Evolutionary conservation across 1,284 basidiomycete genomes (phyloP).

Genomic region (Filobasidium uniguttulatum): DNA sequence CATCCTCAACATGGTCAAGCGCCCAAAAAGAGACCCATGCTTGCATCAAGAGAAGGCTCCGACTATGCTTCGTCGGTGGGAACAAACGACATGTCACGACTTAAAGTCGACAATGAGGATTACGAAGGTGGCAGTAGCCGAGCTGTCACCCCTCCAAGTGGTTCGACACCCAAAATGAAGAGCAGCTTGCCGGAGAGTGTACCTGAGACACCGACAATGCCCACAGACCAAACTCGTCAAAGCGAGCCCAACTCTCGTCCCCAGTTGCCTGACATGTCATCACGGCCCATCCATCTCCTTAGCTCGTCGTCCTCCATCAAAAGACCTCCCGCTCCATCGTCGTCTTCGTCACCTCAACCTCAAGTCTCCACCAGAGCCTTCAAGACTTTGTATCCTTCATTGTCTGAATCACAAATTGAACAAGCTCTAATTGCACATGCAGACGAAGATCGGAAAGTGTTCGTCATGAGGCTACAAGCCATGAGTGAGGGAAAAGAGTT

Average conservation of each 20-base stretch:
- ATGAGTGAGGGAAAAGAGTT: neutral
- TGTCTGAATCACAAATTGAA: conserved; percentile 1
- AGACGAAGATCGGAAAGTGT: neutral
- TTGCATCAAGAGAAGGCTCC: neutral
- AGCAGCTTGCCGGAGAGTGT: too few relatives aligned
- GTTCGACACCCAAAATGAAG: too few relatives aligned
- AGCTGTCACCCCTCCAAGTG: too few relatives aligned
- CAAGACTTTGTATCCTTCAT: neutral
- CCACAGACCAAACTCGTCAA: too few relatives aligned
- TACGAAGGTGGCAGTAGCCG: neutral
- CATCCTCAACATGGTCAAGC: conserved; percentile 3
- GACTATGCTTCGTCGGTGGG: neutral
- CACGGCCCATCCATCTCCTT: too few relatives aligned
- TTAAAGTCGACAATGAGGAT: neutral
- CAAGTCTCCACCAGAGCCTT: neutral
- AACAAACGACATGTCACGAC: neutral
- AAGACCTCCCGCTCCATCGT: too few relatives aligned
- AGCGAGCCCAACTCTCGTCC: too few relatives aligned
- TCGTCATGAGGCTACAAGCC: conserved; percentile 2
- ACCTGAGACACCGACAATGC: too few relatives aligned
- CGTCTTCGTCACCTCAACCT: neutral
- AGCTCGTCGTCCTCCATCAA: too few relatives aligned
- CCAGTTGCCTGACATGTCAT: too few relatives aligned
- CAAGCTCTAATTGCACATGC: conserved; percentile 3
- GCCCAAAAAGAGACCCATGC: neutral